Base-by-base conservation (phyloP, 2,329 filamentous ascomycete genomes). In the Fusarium sp. region DNA sequence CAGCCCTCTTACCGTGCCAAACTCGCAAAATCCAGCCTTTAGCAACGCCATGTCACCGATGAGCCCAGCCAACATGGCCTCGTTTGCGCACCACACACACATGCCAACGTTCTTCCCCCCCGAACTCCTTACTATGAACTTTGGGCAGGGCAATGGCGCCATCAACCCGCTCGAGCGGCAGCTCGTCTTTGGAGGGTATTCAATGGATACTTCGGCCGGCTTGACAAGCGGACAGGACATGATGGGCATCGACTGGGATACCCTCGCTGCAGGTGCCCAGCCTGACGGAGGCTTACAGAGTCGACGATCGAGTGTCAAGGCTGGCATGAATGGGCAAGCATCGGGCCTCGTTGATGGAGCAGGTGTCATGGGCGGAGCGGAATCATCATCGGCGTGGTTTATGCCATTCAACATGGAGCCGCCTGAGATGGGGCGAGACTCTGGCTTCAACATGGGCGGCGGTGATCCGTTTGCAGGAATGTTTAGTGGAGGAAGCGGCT, bases 341-440 rank as follows among this genome's bases (percentile, higher is more conserved):
- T 59, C 67, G 10, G 64, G 71, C 38, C 55, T 70, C 18, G 57
- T 61, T 8, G 71, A 72, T 36, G 69, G 62, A 20, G 60, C 76
- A 50, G 65, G 68, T 31, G 71, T 65, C 38, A 75, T 77, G 51
- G 65, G 58, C 51, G 77, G 76, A 4, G 80, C 80, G 34, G 86
- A 88, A 65, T 81, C 84, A 2, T 85, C 82, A 55, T 90, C 90
- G 57, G 92, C 91, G 5, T 98, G 94, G 92, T 97, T 96, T 78
- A 89, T 97, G 83, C 93, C 94, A 1, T 97, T 97, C 80, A 96
- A 97, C 76, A 89, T 97, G 80, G 92, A 96, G 63, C 92, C 93
- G 18, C 89, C 91, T 0, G 87, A 89, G 62, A 79, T 87, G 42
- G 80, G 81, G 6, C 84, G 85, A 58, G 85, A 86, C 36, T 69